Evolutionary conservation across 345 rosid species (phyloP).

Genomic region (Aegle marmelos): DNA sequence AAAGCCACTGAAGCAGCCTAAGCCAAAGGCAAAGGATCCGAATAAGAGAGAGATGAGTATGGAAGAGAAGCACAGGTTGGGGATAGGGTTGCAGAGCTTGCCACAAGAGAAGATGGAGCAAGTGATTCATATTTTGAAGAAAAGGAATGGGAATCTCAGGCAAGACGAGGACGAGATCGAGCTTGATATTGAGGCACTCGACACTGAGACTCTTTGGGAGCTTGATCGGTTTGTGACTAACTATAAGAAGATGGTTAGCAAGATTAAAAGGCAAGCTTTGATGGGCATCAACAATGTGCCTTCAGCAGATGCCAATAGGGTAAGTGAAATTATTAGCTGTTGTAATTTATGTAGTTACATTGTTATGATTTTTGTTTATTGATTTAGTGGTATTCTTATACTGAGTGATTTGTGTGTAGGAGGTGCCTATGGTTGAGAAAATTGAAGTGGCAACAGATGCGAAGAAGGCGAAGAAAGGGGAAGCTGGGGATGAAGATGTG

Average conservation of each 20-base stretch:
- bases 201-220: conserved; percentile 80
- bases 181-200: conserved; percentile 73
- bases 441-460: conserved; percentile 42
- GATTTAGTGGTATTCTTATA: background rate
- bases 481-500: conserved; percentile 77
- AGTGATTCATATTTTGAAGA: conserved; percentile 70
- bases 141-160: conserved; percentile 60
- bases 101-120: conserved; percentile 86
- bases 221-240: conserved; percentile 80
- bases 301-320: conserved; percentile 33
- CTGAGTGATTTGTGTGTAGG: conserved; percentile 21
- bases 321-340: conserved; percentile 12
- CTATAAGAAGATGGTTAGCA: conserved; percentile 75
- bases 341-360: background rate
- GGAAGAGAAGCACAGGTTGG: conserved; percentile 70
- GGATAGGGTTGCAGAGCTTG: conserved; percentile 65
- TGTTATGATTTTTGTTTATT: background rate
- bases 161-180: conserved; percentile 89
- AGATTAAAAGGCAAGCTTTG: conserved; percentile 66
- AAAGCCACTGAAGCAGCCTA: conserved; percentile 53
- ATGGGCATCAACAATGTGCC: conserved; percentile 34
- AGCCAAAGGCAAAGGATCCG: conserved; percentile 83
- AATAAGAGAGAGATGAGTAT: conserved; percentile 72
- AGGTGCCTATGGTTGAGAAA: conserved; percentile 25
- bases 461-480: conserved; percentile 70